A percentile compares a stretch with the other conserved stretches of the same genome.
These are phyloP conservation scores for Heimioporus retisporus DNA, from an alignment of 1,284 basidiomycete species.

Conservation along the genomic window DNA sequence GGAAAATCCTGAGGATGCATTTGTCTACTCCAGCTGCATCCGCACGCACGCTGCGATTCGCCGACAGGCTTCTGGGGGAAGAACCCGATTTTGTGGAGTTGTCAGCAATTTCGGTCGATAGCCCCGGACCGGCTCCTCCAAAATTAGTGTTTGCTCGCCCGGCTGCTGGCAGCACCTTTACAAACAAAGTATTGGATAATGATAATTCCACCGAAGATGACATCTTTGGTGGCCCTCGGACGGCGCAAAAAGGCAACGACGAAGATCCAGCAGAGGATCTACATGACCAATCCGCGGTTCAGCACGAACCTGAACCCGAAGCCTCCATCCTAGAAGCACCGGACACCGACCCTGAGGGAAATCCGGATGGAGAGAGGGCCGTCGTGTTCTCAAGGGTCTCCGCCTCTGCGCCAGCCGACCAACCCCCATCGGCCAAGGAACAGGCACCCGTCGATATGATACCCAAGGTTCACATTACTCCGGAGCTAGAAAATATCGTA, in stretches of 20 bases:
- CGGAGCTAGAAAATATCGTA: constrained; percentile 69
- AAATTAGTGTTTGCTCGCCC: constrained; percentile 42
- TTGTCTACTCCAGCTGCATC: constrained; percentile 67
- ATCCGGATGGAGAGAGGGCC: constrained; percentile 43
- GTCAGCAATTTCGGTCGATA: constrained; percentile 62
- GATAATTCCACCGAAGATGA: constrained; percentile 13
- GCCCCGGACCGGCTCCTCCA: constrained; percentile 51
- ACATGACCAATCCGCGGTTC: constrained; percentile 23
- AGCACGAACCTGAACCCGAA: constrained; percentile 17
- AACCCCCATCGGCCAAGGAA: constrained; percentile 9
- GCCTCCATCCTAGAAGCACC: constrained; percentile 5
- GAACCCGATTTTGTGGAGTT: constrained; percentile 65
- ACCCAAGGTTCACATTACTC: constrained; percentile 55
- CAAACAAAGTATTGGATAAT: constrained; percentile 15
- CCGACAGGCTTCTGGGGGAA: constrained; percentile 71
- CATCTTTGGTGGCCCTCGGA: constrained; percentile 13
- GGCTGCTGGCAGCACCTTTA: constrained; percentile 17
- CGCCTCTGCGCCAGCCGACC: constrained; percentile 19
- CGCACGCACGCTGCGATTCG: constrained; percentile 67
- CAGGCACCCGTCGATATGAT: constrained; percentile 29
- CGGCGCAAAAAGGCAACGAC: constrained; percentile 4
- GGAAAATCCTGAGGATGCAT: constrained; percentile 61
- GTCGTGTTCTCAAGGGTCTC: constrained; percentile 39
- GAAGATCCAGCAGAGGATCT: constrained; percentile 14
- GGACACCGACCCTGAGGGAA: constrained; percentile 28